Conservation (phyloP, 345 rosid species). For the Gossypium arboreum region DNA sequence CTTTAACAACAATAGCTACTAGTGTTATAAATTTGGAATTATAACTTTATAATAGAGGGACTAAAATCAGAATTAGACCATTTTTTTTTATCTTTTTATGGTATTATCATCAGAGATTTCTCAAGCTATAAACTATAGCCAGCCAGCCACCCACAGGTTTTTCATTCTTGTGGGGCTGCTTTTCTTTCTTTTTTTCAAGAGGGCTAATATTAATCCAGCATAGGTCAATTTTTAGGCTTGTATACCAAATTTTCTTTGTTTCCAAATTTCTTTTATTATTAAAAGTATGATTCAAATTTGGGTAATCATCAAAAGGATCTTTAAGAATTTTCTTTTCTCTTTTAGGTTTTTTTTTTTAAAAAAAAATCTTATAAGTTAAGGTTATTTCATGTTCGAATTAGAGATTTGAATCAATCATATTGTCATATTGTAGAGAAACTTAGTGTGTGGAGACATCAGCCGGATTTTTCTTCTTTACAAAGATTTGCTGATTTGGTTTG, state of each 20-base stretch:
- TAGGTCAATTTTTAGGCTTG: slow-evolving; percentile 16
- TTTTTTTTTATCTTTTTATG: background rate
- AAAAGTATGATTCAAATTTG: slow-evolving; percentile 20
- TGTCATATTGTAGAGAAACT: no score
- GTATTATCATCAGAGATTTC: slow-evolving; percentile 15
- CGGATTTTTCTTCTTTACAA: slow-evolving; percentile 25
- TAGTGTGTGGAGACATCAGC: slow-evolving; percentile 27
- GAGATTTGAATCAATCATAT: background rate
- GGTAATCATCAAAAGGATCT: slow-evolving; percentile 33
- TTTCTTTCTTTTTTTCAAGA: slow-evolving; percentile 14
- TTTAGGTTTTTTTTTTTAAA: background rate
- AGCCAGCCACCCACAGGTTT: slow-evolving; percentile 30
- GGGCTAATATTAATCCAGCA: slow-evolving; percentile 29
- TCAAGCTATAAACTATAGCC: slow-evolving; percentile 11
- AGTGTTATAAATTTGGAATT: no score
- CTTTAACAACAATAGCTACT: no score
- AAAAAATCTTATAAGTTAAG: slow-evolving; percentile 25
- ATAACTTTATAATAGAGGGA: no score
- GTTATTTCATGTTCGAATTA: background rate
- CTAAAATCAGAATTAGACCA: no score
- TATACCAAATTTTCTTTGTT: background rate
- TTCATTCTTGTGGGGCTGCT: background rate
- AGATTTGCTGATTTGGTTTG: slow-evolving; percentile 35
- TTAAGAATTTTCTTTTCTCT: slow-evolving; percentile 23
- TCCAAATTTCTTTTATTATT: background rate